These are phyloP conservation scores for Cladobotryum protrusum DNA, from an alignment of 2,329 filamentous ascomycete genomes.

Conservation along the genomic window DNA sequence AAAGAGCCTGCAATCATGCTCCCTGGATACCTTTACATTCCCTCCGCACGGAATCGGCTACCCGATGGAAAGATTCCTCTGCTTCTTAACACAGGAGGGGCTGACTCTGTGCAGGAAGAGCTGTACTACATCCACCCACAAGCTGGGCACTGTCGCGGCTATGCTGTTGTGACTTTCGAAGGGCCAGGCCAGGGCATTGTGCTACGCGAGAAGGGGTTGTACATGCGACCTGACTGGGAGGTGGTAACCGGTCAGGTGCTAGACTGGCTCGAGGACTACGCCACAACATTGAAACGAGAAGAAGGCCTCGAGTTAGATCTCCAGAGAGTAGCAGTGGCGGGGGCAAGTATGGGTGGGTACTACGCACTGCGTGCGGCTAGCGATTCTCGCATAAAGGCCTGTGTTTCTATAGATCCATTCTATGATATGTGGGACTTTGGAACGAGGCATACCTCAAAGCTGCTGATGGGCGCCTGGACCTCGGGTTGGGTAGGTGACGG, in stretches of 20 bases:
- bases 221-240: slow-evolving; percentile 42
- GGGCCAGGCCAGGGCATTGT: slow-evolving; percentile 39
- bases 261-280: slow-evolving; percentile 14
- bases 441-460: not conserved
- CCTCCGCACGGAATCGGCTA: too few relatives aligned
- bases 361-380: too few relatives aligned
- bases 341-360: slow-evolving; percentile 9
- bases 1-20: too few relatives aligned
- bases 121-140: slow-evolving; percentile 26
- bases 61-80: not conserved
- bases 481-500: too few relatives aligned
- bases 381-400: too few relatives aligned
- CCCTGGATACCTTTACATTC: too few relatives aligned
- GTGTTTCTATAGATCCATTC: too few relatives aligned
- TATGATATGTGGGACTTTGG: not conserved
- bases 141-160: slow-evolving; percentile 30
- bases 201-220: slow-evolving; percentile 33
- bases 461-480: too few relatives aligned
- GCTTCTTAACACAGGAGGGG: slow-evolving; percentile 19
- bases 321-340: not conserved
- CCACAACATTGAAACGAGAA: too few relatives aligned
- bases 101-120: slow-evolving; percentile 35
- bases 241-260: slow-evolving; percentile 33
- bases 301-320: too few relatives aligned
- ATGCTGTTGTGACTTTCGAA: slow-evolving; percentile 39